Evolutionary conservation across 495 filamentous ascomycete genomes (phyloP), one percentile per base, ranked within the genome.

Genomic region (Talaromyces nanjingensis): DNA sequence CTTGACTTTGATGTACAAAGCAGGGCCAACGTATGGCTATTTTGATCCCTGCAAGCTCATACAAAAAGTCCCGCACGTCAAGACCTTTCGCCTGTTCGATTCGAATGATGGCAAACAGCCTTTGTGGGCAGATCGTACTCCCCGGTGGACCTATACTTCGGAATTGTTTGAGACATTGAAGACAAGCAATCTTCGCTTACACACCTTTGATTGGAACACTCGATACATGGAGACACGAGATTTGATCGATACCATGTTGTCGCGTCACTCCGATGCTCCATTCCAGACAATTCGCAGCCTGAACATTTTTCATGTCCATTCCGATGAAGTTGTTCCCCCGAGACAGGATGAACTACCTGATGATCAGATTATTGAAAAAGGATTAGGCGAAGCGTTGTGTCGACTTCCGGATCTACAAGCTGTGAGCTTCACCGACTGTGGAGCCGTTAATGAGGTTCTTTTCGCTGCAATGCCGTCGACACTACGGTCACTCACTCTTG

Each of bases 201-300:
- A 75, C 33, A 85, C 81, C 60, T 97, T 90, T 89, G 86, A 85
- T 34, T 96, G 92, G 91, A 93, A 89, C 67, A 74, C 83, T 37
- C 82, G 86, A n/a, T 78, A 89, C 54, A 79, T 83, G 65, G 78
- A 83, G 8, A 74, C 78, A 1, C 71, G 71, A n/a, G 66, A 76
- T 31, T 70, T 83, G 45, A 69, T 89, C 11, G 71, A 75, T 0
- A 72, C 78, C 11, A 82, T 92, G 69, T 66, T 76, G 9, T 65
- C 71, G 7, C 76, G 78, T 16, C 90, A 96, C 67, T 56, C 70
- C n/a, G 75, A 74, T n/a, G 73, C 79, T 5, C 68, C 82, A 0
- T 96, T 96, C 66, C 71, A 77, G 39, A 71, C 71, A 11, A 68
- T 96, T 8, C 77, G 76, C 59, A 84, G 84, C 60, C 66, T 94